A percentile compares a stretch with the other conserved stretches of the same genome.
Conservation (phyloP, 305 asterid species). For the Solanum hybrid region DNA sequence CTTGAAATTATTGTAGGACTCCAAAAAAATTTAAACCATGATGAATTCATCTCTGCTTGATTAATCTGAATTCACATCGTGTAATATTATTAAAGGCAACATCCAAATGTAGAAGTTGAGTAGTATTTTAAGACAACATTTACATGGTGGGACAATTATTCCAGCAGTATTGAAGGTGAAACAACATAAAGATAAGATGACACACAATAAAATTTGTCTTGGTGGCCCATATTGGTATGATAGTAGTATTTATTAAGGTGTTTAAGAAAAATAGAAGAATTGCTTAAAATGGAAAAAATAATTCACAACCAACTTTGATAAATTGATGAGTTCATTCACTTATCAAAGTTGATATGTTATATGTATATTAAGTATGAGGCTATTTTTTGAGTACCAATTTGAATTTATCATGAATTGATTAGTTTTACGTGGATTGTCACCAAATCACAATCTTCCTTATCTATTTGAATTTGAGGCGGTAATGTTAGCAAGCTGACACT, state of each 20-base stretch:
- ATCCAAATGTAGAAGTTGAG: background rate
- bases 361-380: background rate
- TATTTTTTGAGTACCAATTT: background rate
- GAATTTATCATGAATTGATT: background rate
- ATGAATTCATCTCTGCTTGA: background rate
- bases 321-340: background rate
- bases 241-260: background rate
- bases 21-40: too few species aligned
- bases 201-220: background rate
- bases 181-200: background rate
- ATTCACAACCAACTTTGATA: background rate
- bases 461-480: background rate
- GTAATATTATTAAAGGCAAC: background rate
- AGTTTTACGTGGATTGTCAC: background rate
- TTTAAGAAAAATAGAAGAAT: background rate
- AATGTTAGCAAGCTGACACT: background rate
- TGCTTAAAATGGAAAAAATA: background rate
- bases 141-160: background rate
- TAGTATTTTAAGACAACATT: background rate
- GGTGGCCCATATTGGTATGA: background rate
- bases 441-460: background rate
- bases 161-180: background rate
- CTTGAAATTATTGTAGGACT: background rate
- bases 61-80: background rate
- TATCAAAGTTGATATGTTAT: background rate